Evolutionary conservation across 2,329 filamentous ascomycete genomes (phyloP), one percentile per base, ranked within the genome.

Genomic region (Colletotrichum horii): DNA sequence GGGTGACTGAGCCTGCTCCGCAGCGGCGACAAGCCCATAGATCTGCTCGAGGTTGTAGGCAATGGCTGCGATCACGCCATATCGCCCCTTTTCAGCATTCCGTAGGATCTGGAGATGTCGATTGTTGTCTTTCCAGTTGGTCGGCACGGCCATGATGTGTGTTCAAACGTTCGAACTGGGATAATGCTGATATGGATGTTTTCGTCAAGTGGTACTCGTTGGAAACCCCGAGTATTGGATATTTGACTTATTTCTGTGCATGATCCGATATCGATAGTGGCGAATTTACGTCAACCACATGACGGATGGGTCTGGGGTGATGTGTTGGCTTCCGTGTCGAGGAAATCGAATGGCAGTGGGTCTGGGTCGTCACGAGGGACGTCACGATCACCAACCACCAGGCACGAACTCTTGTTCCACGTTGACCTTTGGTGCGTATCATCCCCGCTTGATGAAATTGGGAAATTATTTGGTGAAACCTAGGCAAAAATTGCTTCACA

Each of bases 41-140:
- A 95, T 93, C 62, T 91, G 91, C 85, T 95, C 93, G 76, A 94
- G 85, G 81, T 95, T 93, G 87, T 94, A 4, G 64, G 82, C 87
- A 85, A 92, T 83, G 82, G 89, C 78, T 82, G 88, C 80, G 9
- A 86, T 79, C 6, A 93, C 87, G 66, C 89, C 91, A 78, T 93
- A 93, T 4, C 30, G 26, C 1, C 56, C 66, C 9, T 30, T 26
- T 4, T 73, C 71, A 32, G 71, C 71, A 4, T 73, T 73, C 8
- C 22, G 30, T 36, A 73, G 24, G 30, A 73, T 70, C 24, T 69
- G 71, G 22, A 73, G 36, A 11, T 68, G 67, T 11, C 56, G 36
- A 32, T 73, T 73, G 30, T 19, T 48, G 14, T 73, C 56, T 58
- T 32, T 64, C 71, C 71, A 73, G 16, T 55, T 32, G 22, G 28